Evolutionary conservation across 306 rosid genomes (phyloP).

Genomic region (Mucuna pruriens): DNA sequence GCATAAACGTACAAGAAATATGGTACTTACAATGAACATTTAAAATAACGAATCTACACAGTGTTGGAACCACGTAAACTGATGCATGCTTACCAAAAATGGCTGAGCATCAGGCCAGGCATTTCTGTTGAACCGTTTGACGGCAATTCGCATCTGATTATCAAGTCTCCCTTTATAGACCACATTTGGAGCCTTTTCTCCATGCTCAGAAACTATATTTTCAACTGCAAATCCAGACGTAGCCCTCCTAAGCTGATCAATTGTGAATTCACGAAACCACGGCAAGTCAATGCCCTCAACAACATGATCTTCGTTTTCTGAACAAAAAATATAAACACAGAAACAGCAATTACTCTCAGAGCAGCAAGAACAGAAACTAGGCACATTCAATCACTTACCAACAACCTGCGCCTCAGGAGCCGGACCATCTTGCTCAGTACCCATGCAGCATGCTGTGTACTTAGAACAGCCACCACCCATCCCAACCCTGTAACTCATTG

Average conservation of each 20-base stretch:
- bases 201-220: constrained; percentile 97
- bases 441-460: constrained; percentile 59
- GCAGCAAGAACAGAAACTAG: constrained; percentile 28
- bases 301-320: constrained; percentile 66
- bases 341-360: constrained; percentile 33
- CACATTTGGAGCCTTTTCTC: constrained; percentile 97
- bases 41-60: background rate
- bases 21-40: background rate
- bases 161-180: constrained; percentile 95
- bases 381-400: constrained; percentile 54
- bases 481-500: constrained; percentile 46
- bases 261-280: constrained; percentile 67
- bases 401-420: constrained; percentile 53
- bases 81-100: constrained; percentile 67
- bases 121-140: constrained; percentile 92
- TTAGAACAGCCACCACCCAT: constrained; percentile 92
- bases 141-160: constrained; percentile 79
- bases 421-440: constrained; percentile 48
- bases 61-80: constrained; percentile 16
- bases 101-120: constrained; percentile 97
- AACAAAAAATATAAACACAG: constrained; percentile 35
- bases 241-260: constrained; percentile 82
- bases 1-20: constrained; percentile 5
- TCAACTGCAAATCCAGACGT: constrained; percentile 89
- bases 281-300: constrained; percentile 70